Conservation (phyloP, 169 alveolate genomes). For the Plasmodium coatneyi region DNA sequence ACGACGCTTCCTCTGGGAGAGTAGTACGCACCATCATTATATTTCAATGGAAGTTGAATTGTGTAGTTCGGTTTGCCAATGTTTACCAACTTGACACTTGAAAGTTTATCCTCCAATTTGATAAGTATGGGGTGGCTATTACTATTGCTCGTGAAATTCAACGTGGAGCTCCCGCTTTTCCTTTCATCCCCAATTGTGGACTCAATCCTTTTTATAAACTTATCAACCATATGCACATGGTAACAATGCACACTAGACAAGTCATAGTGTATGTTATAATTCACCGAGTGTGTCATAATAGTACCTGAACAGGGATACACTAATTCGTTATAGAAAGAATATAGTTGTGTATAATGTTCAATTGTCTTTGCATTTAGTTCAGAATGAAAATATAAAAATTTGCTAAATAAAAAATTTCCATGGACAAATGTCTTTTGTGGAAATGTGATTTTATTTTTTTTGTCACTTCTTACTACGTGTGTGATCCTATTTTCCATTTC, state of each 20-base stretch:
- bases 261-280: conserved; percentile 57
- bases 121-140: conserved; percentile 7
- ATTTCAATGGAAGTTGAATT: conserved; percentile 46
- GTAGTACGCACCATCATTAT: conserved; percentile 3
- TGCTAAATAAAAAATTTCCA: conserved; percentile 40
- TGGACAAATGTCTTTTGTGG: conserved; percentile 37
- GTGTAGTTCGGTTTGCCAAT: background rate
- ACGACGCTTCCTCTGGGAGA: conserved; percentile 11
- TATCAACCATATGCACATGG: conserved; percentile 38
- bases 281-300: conserved; percentile 42
- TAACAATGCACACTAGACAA: conserved; percentile 15
- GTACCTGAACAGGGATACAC: conserved; percentile 70
- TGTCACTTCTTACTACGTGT: conserved; percentile 22
- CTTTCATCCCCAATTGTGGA: background rate
- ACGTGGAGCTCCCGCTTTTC: background rate
- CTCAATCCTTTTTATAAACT: conserved; percentile 26
- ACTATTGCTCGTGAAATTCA: background rate
- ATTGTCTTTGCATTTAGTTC: conserved; percentile 18
- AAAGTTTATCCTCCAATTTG: conserved; percentile 5
- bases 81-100: background rate
- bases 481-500: conserved; percentile 28
- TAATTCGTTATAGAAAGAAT: conserved; percentile 24
- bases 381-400: conserved; percentile 29
- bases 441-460: conserved; percentile 4
- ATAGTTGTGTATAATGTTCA: conserved; percentile 24